Percentiles rank a stretch among this genome's conserved stretches.
These are phyloP conservation scores for Myxozyma udenii DNA, from an alignment of 805 yeast species.

Conservation along the genomic window DNA sequence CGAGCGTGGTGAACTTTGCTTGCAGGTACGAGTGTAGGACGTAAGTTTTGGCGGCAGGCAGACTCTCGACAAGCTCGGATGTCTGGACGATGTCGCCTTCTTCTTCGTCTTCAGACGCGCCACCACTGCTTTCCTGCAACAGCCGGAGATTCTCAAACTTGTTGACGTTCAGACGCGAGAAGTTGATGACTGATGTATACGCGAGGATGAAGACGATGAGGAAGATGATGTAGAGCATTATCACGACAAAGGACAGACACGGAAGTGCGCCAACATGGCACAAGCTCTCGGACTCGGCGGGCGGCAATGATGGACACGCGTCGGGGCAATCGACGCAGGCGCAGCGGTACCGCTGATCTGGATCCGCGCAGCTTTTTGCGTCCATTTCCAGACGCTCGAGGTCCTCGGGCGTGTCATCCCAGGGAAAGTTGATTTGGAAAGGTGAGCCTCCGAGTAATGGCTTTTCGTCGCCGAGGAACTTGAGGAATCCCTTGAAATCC, in stretches of 20 bases:
- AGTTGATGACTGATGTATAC: slow-evolving; percentile 17
- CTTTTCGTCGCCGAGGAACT: slow-evolving; percentile 91
- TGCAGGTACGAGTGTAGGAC: slow-evolving; percentile 50
- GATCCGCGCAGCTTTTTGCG: slow-evolving; percentile 55
- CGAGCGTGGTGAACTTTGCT: slow-evolving; percentile 49
- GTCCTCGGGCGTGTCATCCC: slow-evolving; percentile 38
- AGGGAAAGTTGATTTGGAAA: slow-evolving; percentile 79
- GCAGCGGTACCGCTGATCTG: slow-evolving; percentile 57
- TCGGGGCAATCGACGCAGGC: slow-evolving; percentile 87
- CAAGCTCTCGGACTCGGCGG: slow-evolving; percentile 34
- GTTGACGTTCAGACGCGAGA: slow-evolving; percentile 15
- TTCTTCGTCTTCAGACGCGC: slow-evolving; percentile 36
- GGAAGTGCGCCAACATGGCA: slow-evolving; percentile 65
- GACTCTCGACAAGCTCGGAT: slow-evolving; percentile 30
- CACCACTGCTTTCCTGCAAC: slow-evolving; percentile 44
- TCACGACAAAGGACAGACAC: slow-evolving; percentile 66
- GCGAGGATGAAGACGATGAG: slow-evolving; percentile 32
- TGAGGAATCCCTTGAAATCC: slow-evolving; percentile 65
- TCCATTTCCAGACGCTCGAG: slow-evolving; percentile 11
- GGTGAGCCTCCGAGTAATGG: slow-evolving; percentile 95
- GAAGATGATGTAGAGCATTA: slow-evolving; percentile 47
- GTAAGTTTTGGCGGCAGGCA: slow-evolving; percentile 40
- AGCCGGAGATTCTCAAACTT: slow-evolving; percentile 38
- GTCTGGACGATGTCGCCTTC: slow-evolving; percentile 35
- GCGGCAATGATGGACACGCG: slow-evolving; percentile 69